Evolutionary conservation across 2,329 filamentous ascomycete species (phyloP).

Genomic region (Xylaria sp.): DNA sequence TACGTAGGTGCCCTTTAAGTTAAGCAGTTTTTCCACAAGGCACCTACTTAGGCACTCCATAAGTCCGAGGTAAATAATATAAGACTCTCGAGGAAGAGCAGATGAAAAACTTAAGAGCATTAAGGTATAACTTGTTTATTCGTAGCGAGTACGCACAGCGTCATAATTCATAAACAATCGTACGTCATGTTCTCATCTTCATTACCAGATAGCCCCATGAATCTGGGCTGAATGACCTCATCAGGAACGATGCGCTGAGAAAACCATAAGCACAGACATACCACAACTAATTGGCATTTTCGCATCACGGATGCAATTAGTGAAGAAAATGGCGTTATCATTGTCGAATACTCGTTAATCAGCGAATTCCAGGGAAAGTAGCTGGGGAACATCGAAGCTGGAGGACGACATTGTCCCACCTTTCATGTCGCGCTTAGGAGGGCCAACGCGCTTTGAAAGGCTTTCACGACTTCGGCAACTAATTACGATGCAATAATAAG

Average conservation of each 20-base stretch:
- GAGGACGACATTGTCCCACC: not conserved
- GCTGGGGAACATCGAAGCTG: not conserved
- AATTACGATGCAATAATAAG: constrained; percentile 8
- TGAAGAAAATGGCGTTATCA: not conserved
- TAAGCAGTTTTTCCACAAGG: not conserved
- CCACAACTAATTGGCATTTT: not conserved
- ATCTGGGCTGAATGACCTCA: not conserved
- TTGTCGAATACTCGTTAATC: not conserved
- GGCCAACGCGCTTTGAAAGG: constrained; percentile 71
- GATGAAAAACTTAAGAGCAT: not conserved
- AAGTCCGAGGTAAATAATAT: not conserved
- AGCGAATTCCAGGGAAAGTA: not conserved
- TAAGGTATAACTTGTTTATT: not conserved
- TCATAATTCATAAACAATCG: constrained; percentile 23
- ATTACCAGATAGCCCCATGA: constrained; percentile 12
- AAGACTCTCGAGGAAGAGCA: not conserved
- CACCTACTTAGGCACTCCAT: too few relatives aligned
- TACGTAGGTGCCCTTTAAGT: not conserved
- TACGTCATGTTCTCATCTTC: constrained; percentile 33
- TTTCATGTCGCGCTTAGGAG: constrained; percentile 56
- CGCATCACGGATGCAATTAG: constrained; percentile 1
- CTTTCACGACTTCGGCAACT: constrained; percentile 69
- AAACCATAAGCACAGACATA: not conserved
- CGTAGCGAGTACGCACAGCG: constrained; percentile 2
- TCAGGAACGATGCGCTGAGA: constrained; percentile 11